These are phyloP conservation scores for Nyctanthes arbortristis DNA, from an alignment of 257 asterid genomes.

Conservation along the genomic window DNA sequence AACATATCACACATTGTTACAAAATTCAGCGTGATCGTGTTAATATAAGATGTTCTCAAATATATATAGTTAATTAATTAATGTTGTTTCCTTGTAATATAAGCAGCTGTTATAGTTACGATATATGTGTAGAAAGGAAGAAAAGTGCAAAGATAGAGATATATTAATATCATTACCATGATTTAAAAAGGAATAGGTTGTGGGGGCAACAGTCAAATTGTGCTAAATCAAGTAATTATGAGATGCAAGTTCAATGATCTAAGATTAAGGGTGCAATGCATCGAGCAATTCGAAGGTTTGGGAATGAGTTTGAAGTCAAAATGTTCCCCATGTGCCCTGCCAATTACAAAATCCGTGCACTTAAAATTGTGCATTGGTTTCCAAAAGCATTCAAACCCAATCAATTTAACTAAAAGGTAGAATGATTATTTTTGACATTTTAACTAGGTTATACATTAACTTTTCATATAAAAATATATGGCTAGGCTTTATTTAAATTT, in stretches of 20 bases:
- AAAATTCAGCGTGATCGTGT: background rate
- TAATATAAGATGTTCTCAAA: too few species aligned
- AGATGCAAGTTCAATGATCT: constrained; percentile 3
- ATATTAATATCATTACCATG: too few species aligned
- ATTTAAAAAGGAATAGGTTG: constrained; percentile 13
- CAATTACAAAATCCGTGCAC: constrained; percentile 30
- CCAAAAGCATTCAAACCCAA: constrained; percentile 12
- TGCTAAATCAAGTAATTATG: constrained; percentile 15
- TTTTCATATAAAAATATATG: too few species aligned
- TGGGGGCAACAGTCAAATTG: constrained; percentile 24
- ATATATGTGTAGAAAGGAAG: background rate
- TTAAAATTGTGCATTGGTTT: background rate
- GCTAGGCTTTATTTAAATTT: too few species aligned
- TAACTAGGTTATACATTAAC: too few species aligned
- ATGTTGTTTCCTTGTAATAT: too few species aligned
- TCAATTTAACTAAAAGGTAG: too few species aligned
- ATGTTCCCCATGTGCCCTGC: constrained; percentile 46
- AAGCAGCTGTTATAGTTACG: too few species aligned
- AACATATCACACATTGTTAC: background rate
- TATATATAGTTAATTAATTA: too few species aligned
- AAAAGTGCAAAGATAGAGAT: background rate
- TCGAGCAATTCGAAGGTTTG: constrained; percentile 33
- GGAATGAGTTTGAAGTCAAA: constrained; percentile 39
- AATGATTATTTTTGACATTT: too few species aligned
- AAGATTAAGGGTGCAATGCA: constrained; percentile 23